A percentile compares a stretch with the other conserved stretches of the same genome.
Conservation (phyloP, 768 basidiomycete genomes). For the Gloeophyllum trabeum region DNA sequence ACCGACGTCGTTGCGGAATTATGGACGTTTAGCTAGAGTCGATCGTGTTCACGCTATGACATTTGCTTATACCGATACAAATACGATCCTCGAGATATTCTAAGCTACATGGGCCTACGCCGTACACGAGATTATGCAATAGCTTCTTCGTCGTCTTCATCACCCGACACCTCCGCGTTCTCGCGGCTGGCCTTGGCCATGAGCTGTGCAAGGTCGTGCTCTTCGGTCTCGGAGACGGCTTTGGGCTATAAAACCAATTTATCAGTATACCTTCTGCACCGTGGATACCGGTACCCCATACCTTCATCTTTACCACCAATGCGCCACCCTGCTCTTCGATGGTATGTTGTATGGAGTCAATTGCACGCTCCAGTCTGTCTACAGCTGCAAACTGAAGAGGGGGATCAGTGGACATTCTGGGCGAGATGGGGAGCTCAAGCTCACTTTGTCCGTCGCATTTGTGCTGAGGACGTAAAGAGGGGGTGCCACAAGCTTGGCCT, state of each 20-base stretch:
- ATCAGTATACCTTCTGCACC: no score
- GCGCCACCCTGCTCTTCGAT: slow-evolving; percentile 82
- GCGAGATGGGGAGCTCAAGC: slow-evolving; percentile 6
- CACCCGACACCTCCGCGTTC: slow-evolving; percentile 93
- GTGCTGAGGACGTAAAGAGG: slow-evolving; percentile 93
- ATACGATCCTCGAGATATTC: no score
- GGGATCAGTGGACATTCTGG: neutral
- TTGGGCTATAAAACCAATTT: slow-evolving; percentile 55
- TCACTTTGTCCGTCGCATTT: slow-evolving; percentile 91
- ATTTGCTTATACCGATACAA: neutral
- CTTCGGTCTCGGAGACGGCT: slow-evolving; percentile 95
- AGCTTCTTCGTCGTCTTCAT: slow-evolving; percentile 64
- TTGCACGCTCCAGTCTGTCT: slow-evolving; percentile 87
- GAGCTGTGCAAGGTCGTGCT: slow-evolving; percentile 91
- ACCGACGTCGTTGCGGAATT: neutral
- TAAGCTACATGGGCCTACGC: no score
- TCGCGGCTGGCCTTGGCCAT: slow-evolving; percentile 93
- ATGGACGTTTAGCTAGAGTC: neutral
- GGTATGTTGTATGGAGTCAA: slow-evolving; percentile 77
- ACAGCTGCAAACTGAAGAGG: slow-evolving; percentile 64
- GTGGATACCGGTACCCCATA: slow-evolving; percentile 17
- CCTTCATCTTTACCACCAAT: slow-evolving; percentile 95
- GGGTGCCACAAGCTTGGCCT: slow-evolving; percentile 93
- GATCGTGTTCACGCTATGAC: neutral
- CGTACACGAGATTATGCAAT: no score